Evolutionary conservation across 2,329 filamentous ascomycete species (phyloP).

Genomic region (Fusarium nygamai): DNA sequence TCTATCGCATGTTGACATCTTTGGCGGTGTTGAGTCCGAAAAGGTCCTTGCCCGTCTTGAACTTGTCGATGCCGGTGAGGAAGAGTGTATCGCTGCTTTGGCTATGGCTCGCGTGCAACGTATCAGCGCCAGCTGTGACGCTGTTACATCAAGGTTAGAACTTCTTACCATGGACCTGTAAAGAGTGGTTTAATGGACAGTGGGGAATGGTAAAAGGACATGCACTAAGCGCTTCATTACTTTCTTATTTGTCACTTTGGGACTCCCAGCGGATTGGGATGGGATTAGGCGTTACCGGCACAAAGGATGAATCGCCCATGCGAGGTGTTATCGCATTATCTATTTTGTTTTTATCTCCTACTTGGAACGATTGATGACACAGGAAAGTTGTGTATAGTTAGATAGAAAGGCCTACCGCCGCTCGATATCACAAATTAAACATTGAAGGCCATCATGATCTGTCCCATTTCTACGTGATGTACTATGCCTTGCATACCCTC

Average conservation of each 20-base stretch:
- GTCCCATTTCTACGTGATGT: not conserved
- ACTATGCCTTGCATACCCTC: not conserved
- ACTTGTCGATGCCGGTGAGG: constrained; percentile 68
- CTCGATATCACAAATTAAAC: constrained; percentile 39
- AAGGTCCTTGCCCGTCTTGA: constrained; percentile 72
- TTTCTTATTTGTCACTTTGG: constrained; percentile 36
- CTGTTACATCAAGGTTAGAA: constrained; percentile 51
- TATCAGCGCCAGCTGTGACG: constrained; percentile 54
- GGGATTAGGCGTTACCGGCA: constrained; percentile 39
- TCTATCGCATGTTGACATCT: constrained; percentile 54
- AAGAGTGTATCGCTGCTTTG: constrained; percentile 55
- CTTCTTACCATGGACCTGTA: constrained; percentile 50
- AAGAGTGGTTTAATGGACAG: not conserved
- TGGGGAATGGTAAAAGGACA: constrained; percentile 21
- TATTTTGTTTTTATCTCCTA: constrained; percentile 21
- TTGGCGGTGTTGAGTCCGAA: constrained; percentile 67
- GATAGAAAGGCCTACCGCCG: constrained; percentile 43
- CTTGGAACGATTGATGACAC: constrained; percentile 42
- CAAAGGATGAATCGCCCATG: constrained; percentile 29
- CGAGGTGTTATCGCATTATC: constrained; percentile 38
- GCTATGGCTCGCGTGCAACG: constrained; percentile 62
- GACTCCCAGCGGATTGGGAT: constrained; percentile 35
- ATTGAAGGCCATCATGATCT: constrained; percentile 10
- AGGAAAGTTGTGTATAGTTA: constrained; percentile 44
- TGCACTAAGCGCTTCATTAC: constrained; percentile 37